Evolutionary conservation across 805 yeast genomes (phyloP).

Genomic region (Schwanniomyces vanrijiae): DNA sequence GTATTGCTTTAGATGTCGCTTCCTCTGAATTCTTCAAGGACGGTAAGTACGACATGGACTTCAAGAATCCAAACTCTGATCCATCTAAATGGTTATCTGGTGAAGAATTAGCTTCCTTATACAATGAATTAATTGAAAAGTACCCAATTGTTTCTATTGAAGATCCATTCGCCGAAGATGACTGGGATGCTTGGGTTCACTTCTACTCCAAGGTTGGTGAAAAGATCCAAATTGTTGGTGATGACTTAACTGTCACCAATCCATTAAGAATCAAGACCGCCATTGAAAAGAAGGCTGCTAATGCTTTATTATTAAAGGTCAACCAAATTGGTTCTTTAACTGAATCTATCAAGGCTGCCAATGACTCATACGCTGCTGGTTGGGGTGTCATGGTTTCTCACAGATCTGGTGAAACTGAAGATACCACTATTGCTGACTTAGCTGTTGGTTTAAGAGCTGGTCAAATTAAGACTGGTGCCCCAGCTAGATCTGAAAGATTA

Average conservation of each 20-base stretch:
- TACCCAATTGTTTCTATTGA: conserved; percentile 98
- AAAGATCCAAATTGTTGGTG: conserved; percentile 89
- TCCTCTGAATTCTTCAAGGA: conserved; percentile 97
- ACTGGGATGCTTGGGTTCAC: conserved; percentile 97
- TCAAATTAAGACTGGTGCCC: conserved; percentile 99
- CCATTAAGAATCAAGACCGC: conserved; percentile 92
- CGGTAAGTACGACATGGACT: conserved; percentile 96
- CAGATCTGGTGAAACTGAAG: conserved; percentile 99
- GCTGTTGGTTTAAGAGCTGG: conserved; percentile 97
- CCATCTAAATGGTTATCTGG: conserved; percentile 88
- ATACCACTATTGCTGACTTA: conserved; percentile 96
- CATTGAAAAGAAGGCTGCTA: conserved; percentile 93
- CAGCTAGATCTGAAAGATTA: conserved; percentile 99
- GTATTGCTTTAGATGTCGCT: conserved; percentile 94
- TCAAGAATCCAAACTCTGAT: conserved; percentile 96
- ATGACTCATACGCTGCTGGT: conserved; percentile 90
- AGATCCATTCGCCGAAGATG: conserved; percentile 99
- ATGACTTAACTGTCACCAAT: conserved; percentile 98
- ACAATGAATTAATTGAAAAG: conserved; percentile 74
- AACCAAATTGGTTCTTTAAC: conserved; percentile 97
- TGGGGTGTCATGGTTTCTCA: conserved; percentile 99
- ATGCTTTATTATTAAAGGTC: conserved; percentile 93
- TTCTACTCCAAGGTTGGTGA: conserved; percentile 70
- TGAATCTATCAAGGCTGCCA: conserved; percentile 96
- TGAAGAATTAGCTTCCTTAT: conserved; percentile 80